These are phyloP conservation scores for Papiliotrema nemorosa DNA, from an alignment of 1,284 basidiomycete genomes.

Conservation along the genomic window DNA sequence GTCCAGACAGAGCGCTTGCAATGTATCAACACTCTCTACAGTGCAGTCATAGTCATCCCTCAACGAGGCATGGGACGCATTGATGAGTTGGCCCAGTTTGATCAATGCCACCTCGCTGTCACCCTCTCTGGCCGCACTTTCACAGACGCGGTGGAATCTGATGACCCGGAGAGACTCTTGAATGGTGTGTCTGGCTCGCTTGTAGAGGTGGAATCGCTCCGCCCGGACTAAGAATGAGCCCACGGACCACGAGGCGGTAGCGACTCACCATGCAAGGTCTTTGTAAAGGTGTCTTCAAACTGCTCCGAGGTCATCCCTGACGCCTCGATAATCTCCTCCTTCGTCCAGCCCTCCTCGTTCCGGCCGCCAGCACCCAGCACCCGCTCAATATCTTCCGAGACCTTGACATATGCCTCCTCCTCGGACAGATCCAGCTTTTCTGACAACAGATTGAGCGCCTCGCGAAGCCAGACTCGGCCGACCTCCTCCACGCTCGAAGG, in stretches of 20 bases:
- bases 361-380: conserved; percentile 24
- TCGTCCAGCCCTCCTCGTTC: conserved; percentile 42
- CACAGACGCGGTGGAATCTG: conserved; percentile 64
- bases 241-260: no score
- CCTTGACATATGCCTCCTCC: conserved; percentile 25
- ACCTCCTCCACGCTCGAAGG: conserved; percentile 6
- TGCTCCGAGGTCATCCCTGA: conserved; percentile 58
- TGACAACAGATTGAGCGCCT: conserved; percentile 55
- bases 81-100: conserved; percentile 68
- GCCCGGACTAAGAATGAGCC: conserved; percentile 62
- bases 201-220: conserved; percentile 71
- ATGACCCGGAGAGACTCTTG: conserved; percentile 73
- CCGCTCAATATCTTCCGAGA: conserved; percentile 12
- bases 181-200: conserved; percentile 72
- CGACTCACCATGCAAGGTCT: conserved; percentile 65
- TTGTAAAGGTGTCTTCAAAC: conserved; percentile 65
- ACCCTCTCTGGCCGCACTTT: conserved; percentile 14
- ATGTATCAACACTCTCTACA: conserved; percentile 68
- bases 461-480: conserved; percentile 31
- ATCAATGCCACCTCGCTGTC: conserved; percentile 15
- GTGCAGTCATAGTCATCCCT: conserved; percentile 69
- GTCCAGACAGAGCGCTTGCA: conserved; percentile 58
- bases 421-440: conserved; percentile 25
- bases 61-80: conserved; percentile 70
- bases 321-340: conserved; percentile 66